Percentiles rank a stretch among this genome's conserved stretches.
Conservation (phyloP, 2,329 filamentous ascomycete genomes). For the Aschersonia sp. region DNA sequence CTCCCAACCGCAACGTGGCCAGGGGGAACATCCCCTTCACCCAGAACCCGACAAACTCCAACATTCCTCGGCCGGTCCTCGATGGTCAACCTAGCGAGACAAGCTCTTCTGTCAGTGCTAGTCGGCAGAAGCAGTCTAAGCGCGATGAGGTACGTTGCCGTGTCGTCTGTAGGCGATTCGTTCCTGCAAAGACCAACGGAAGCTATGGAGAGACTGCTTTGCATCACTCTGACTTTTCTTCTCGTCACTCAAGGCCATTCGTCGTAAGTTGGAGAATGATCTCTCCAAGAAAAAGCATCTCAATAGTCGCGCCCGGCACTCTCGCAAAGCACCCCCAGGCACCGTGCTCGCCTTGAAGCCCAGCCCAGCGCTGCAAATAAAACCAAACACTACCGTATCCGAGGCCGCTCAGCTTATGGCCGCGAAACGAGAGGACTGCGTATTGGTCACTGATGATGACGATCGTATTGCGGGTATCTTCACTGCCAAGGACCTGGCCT, state of each 20-base stretch:
- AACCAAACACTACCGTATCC: slow-evolving; percentile 82
- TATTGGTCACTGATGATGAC: slow-evolving; percentile 93
- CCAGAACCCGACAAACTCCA: slow-evolving; percentile 46
- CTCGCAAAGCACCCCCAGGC: slow-evolving; percentile 86
- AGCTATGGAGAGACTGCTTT: neutral
- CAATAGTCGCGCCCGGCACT: slow-evolving; percentile 63
- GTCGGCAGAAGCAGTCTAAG: slow-evolving; percentile 91
- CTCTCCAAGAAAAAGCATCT: slow-evolving; percentile 93
- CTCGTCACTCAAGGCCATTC: slow-evolving; percentile 58
- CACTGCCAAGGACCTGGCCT: slow-evolving; percentile 95
- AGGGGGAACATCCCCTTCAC: slow-evolving; percentile 45
- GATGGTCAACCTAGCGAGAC: slow-evolving; percentile 47
- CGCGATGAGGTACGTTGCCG: slow-evolving; percentile 78
- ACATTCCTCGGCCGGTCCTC: slow-evolving; percentile 59
- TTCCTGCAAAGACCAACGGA: neutral
- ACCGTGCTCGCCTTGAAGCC: slow-evolving; percentile 93
- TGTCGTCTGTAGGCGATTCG: neutral
- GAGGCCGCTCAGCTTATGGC: slow-evolving; percentile 98
- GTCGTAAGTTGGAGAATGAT: slow-evolving; percentile 91
- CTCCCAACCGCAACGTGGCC: slow-evolving; percentile 46
- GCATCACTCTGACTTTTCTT: slow-evolving; percentile 1
- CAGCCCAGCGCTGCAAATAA: slow-evolving; percentile 93
- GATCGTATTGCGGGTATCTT: slow-evolving; percentile 98
- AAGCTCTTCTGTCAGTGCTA: slow-evolving; percentile 70
- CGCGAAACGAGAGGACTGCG: slow-evolving; percentile 95